Evolutionary conservation across 148 eudicot species (phyloP), one percentile per base, ranked within the genome.

Genomic region (Chenopodium formosanum): DNA sequence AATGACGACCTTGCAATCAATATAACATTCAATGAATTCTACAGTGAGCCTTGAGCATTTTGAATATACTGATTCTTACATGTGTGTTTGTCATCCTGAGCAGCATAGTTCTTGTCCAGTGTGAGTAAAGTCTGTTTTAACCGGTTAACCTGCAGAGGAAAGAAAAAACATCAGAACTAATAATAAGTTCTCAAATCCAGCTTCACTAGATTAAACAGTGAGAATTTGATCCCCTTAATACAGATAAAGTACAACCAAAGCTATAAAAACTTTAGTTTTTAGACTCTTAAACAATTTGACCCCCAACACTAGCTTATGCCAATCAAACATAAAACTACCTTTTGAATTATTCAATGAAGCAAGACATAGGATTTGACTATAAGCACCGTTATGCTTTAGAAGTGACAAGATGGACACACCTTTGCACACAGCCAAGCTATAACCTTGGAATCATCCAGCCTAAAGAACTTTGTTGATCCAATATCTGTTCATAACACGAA

Each of bases 371-470:
- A 23, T 52, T 29, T 8, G 5, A 22, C 29, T 53, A 7, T 31
- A 29, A 29, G 9, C 56, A 53, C 63, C 23, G 63, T 70, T 22
- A 32, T 13, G 50, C 32, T 71, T 63, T 14, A 58, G 19, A 56
- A 56, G 2, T 70, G 82, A 58, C 53, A 74, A 48, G 68, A 71
- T 79, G 60, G 32, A 81, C 91, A 58, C 19, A 94, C 99, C 98
- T 96, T 96, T 74, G 74, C 83, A 84, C 83, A 86, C 86, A 97
- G 76, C 98, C 99, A 97, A 82, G 87, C 85, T 73, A 94, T 82
- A 77, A 97, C 98, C 89, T 94, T 97, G 53, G 91, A 79, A 83
- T 97, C 97, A 85, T 94, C 90, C 73, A 97, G 98, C 89, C 99
- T 87, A 79, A 90, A 92, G 88, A 94, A 94, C 90, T 90, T 94